phyloP scores from a whole-genome alignment of 139 green algal species.

The Cymbomonas tetramitiformis region DNA sequence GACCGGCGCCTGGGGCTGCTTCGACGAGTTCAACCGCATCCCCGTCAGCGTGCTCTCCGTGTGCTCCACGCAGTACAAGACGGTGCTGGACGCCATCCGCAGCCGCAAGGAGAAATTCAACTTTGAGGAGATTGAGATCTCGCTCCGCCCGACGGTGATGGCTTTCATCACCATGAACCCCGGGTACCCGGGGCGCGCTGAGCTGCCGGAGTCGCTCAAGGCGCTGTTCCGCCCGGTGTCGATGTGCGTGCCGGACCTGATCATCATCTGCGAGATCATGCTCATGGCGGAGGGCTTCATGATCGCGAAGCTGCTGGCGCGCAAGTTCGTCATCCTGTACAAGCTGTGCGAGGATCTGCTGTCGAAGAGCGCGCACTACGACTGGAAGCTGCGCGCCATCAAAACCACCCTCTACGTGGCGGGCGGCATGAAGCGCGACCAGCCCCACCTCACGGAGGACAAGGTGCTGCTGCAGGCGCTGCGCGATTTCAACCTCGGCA shows the following conservation, averaged over 20 bases:
- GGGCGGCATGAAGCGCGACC: constrained; percentile 70
- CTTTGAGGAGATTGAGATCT: constrained; percentile 62
- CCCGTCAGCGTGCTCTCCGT: constrained; percentile 80
- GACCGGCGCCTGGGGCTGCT: constrained; percentile 81
- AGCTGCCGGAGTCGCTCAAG: constrained; percentile 85
- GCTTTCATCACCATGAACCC: constrained; percentile 95
- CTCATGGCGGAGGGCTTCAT: constrained; percentile 91
- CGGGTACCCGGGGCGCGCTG: constrained; percentile 66
- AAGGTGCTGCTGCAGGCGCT: constrained; percentile 76
- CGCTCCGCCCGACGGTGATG: constrained; percentile 53
- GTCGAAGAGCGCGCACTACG: constrained; percentile 71
- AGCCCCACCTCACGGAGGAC: constrained; percentile 68
- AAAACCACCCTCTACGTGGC: constrained; percentile 90
- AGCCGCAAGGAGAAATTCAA: constrained; percentile 53
- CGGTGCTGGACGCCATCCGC: constrained; percentile 74
- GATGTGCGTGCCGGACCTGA: constrained; percentile 75
- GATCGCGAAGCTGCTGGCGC: constrained; percentile 59
- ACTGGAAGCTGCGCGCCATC: constrained; percentile 93
- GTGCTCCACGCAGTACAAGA: constrained; percentile 89
- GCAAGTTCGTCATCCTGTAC: constrained; percentile 89
- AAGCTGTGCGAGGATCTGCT: constrained; percentile 81
- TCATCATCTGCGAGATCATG: constrained; percentile 89
- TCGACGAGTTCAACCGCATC: constrained; percentile 90
- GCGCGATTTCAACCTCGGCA: constrained; percentile 88
- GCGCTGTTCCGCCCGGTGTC: constrained; percentile 80